phyloP scores from a whole-genome alignment of 345 rosid genomes.

The Brassica napus region Da-Ae NC_063437.1:10357501-10358000 shows the following conservation, averaged over 20 bases:
- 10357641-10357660: slow-evolving; percentile 65
- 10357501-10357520: slow-evolving; percentile 85
- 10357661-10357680: slow-evolving; percentile 80
- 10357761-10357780: slow-evolving; percentile 85
- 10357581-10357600: not conserved
- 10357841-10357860: slow-evolving; percentile 97
- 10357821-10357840: slow-evolving; percentile 82
- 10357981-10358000: not conserved
- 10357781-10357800: slow-evolving; percentile 95
- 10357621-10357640: slow-evolving; percentile 72
- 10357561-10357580: not conserved
- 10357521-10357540: slow-evolving; percentile 53
- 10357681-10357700: slow-evolving; percentile 73
- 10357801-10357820: slow-evolving; percentile 54
- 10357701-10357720: slow-evolving; percentile 83
- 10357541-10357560: not conserved
- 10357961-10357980: no score
- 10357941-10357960: not conserved
- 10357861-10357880: slow-evolving; percentile 88
- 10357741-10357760: slow-evolving; percentile 87
- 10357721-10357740: slow-evolving; percentile 69
- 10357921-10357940: not conserved
- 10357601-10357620: not conserved
- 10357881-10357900: slow-evolving; percentile 39
- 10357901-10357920: not conserved